Evolutionary conservation across 805 yeast species (phyloP).

Genomic region (Ogataea thermomethanolica): DNA sequence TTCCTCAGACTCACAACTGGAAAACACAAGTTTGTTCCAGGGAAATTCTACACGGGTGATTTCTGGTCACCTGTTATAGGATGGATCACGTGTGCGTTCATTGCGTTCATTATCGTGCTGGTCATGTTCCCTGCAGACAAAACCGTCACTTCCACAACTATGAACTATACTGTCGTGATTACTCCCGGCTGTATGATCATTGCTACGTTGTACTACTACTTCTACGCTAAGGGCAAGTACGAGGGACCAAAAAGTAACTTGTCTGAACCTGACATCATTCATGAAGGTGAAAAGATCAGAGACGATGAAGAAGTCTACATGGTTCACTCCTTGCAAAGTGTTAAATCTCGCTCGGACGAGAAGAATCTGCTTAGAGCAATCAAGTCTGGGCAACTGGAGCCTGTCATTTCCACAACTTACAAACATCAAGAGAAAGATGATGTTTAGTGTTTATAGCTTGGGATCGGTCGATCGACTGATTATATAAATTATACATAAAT

Average conservation of each 20-base stretch:
- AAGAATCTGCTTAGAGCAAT: constrained; percentile 16
- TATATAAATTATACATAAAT: not conserved
- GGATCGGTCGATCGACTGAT: not conserved
- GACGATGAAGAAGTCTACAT: constrained; percentile 21
- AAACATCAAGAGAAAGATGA: constrained; percentile 7
- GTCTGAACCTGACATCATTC: constrained; percentile 26
- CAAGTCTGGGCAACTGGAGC: constrained; percentile 20
- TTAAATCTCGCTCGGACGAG: constrained; percentile 19
- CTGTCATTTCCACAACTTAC: constrained; percentile 19
- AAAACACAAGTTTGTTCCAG: constrained; percentile 39
- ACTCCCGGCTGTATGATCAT: constrained; percentile 48
- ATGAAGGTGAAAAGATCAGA: constrained; percentile 20
- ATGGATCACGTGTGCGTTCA: constrained; percentile 32
- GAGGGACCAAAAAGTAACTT: constrained; percentile 46
- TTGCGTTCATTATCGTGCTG: constrained; percentile 30
- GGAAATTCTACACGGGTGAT: constrained; percentile 41
- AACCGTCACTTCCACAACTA: constrained; percentile 21
- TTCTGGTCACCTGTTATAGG: constrained; percentile 33
- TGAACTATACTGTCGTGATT: constrained; percentile 36
- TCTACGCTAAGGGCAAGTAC: constrained; percentile 52
- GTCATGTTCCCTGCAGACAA: constrained; percentile 40
- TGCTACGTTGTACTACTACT: constrained; percentile 47
- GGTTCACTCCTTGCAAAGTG: constrained; percentile 17
- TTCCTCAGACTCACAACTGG: constrained; percentile 41
- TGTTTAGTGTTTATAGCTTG: constrained; percentile 4